Evolutionary conservation across 345 rosid genomes (phyloP).

Genomic region (Combretum micranthum): DNA sequence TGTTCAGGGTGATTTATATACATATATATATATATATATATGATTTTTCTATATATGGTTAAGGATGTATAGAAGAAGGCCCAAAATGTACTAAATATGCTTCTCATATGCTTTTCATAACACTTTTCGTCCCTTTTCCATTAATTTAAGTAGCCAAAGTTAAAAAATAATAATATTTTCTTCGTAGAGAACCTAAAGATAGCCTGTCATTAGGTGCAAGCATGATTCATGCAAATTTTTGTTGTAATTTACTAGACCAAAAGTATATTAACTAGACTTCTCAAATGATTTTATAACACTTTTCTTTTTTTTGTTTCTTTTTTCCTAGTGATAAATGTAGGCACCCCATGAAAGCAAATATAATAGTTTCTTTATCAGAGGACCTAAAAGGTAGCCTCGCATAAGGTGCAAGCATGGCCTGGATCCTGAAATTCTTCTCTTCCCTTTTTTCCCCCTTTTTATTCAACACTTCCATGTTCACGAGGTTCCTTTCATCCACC

Average conservation of each 20-base stretch:
- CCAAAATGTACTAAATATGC: no score
- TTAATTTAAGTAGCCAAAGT: no score
- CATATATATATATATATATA: no score
- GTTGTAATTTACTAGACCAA: neutral
- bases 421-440: neutral
- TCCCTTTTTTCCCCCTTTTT: constrained; percentile 2
- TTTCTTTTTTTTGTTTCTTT: neutral
- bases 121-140: no score
- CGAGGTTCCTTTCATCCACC: neutral
- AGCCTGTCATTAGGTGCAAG: neutral
- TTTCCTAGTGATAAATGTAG: neutral
- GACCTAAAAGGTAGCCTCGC: neutral
- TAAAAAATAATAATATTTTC: no score
- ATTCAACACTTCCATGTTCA: neutral
- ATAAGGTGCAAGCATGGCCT: neutral
- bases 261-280: neutral
- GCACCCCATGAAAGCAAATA: neutral
- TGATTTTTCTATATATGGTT: no score
- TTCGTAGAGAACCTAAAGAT: no score
- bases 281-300: neutral
- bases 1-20: no score
- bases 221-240: neutral
- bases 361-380: no score
- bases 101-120: no score
- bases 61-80: no score